Base-by-base conservation (phyloP, 116 monocot genomes). In the Phalaenopsis hybrid region DNA sequence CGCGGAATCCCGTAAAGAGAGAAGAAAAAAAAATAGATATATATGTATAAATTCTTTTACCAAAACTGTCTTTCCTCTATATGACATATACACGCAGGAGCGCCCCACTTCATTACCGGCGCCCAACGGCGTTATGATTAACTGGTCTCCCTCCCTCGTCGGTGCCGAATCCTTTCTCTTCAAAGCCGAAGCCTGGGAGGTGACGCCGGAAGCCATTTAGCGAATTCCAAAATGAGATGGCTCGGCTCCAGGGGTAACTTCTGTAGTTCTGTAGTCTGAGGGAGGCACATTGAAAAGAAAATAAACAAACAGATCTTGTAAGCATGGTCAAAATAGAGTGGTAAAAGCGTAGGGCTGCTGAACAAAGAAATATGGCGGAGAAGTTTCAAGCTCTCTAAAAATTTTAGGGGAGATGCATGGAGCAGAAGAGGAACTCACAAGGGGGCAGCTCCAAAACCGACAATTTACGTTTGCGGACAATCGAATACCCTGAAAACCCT, bases 91-190 rank as follows among this genome's bases (percentile, higher is more conserved):
- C 70, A 93, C 90, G 88, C 95, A 99, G 70, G 98, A 95, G 74
- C 98, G 90, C 28, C 98, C 98, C 68, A 99, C 98, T 78, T 99
- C 98, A 81, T 85, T 99, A n/a, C 98, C 98, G 48, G 98, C 95
- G 7, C 98, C 98, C 16, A 99, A 84, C 9, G 98, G 98, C 17
- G 87, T 99, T 79, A 99, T 68, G 18, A 89, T 83, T 55, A 99
- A 85, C 87, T 90, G 98, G 67, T 99, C 98, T 9, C 87, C 95
- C 69, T 93, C 95, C 78, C 84, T 85, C 51, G 81, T 68, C 81
- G 57, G 80, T 48, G 83, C 67, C 57, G 98, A 83, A 2, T 91
- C 92, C 52, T 82, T 83, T 83, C 89, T 74, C 89, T 93, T 93
- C 79, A 84, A 76, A 11, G 74, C 41, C 69, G 86, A 37, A 37